Evolutionary conservation across 305 asterid genomes (phyloP).

Genomic region (Nicotiana rustica): DNA sequence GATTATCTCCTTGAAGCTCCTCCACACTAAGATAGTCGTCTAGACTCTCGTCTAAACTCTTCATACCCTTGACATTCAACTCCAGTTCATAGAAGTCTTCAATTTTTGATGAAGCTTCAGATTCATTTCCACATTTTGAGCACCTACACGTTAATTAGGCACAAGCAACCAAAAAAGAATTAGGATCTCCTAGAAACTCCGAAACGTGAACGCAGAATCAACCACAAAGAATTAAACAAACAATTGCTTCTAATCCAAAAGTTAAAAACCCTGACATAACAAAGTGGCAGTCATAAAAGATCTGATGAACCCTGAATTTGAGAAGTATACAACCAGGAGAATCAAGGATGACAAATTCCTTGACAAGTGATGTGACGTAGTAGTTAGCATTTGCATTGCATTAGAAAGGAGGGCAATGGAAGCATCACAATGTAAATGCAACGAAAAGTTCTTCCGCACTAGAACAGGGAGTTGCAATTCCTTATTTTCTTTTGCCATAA

Average conservation of each 20-base stretch:
- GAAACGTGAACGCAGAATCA: slow-evolving; percentile 8
- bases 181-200: not conserved
- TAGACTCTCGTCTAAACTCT: slow-evolving; percentile 87
- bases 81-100: slow-evolving; percentile 98
- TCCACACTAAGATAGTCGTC: slow-evolving; percentile 90
- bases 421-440: slow-evolving; percentile 21
- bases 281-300: not conserved
- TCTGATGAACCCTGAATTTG: not conserved
- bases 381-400: slow-evolving; percentile 27
- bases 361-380: slow-evolving; percentile 20
- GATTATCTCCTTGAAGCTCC: slow-evolving; percentile 98
- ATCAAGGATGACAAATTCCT: not conserved
- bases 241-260: slow-evolving; percentile 22
- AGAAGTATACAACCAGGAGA: slow-evolving; percentile 23
- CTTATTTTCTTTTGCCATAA: slow-evolving; percentile 22
- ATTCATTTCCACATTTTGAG: slow-evolving; percentile 91
- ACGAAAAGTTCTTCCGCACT: not conserved
- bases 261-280: slow-evolving; percentile 28
- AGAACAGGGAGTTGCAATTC: not conserved
- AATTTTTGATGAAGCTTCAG: slow-evolving; percentile 89
- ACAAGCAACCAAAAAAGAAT: slow-evolving; percentile 33
- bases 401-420: slow-evolving; percentile 27
- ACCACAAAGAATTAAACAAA: not conserved
- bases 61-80: slow-evolving; percentile 93
- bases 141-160: slow-evolving; percentile 60